Evolutionary conservation across 371 early-diverging fungal species (phyloP), one percentile per base, ranked within the genome.

Genomic region (Batrachochytrium dendrobatidis): DNA sequence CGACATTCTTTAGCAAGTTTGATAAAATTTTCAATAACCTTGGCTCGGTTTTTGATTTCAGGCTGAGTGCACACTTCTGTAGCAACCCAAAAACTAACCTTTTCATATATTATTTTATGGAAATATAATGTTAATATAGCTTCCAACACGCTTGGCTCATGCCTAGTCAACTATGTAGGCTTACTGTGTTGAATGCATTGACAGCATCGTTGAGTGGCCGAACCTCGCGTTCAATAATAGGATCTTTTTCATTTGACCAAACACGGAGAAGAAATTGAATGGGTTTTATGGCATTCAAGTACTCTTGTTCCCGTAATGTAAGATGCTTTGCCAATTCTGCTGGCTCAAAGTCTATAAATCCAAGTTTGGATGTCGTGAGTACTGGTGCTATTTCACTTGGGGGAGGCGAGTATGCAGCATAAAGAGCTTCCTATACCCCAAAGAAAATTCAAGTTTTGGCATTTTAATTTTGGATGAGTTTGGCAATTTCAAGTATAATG

Each of bases 21-120:
- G 55, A 89, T 89, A 34, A 85, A 82, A 59, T 83, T 85, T 62
- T 87, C 87, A 17, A 87, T 74, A 10, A 86, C 74, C 24, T 68
- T 73, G n/a, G 73, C 86, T 20, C 88, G 74, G 39, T 74, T 66
- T 6, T 83, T 79, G 29, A 80, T 26, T 17, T 73, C 66, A 1
- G 62, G 72, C 8, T 83, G 77, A 39, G 74, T 68, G 18, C 86
- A 72, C 43, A 89, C 82, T 59, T 85, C 85, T 26, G 84, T 80
- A 1, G 83, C 76, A 7, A 82, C 83, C 86, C 86, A 86, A 39
- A 81, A 84, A 57, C 85, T 83, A 0, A 67, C 68, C 75, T 77
- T 60, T 30, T 7, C 8, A 62, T 20, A 49, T 18, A 34, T n/a
- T 18, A 59, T n/a, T 10, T 31, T 8, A 60, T 34, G 15, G 10